phyloP scores from a whole-genome alignment of 495 filamentous ascomycete genomes.

The Xylaria curta region DNA sequence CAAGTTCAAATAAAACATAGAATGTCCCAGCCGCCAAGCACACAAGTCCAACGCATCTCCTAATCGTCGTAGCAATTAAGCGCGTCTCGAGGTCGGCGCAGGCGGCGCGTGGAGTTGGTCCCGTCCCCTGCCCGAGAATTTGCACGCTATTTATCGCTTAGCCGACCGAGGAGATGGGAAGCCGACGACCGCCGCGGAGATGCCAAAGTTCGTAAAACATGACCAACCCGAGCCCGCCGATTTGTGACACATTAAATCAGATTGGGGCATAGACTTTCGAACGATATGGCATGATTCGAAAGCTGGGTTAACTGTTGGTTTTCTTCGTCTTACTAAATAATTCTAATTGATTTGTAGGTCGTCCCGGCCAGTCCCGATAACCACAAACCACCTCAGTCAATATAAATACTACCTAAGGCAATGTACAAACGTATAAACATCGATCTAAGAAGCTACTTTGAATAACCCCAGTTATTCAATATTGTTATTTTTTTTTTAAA shows the following conservation, averaged over 20 bases:
- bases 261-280: neutral
- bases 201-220: constrained; percentile 3
- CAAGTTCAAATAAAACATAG: neutral
- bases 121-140: constrained; percentile 5
- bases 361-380: constrained; percentile 16
- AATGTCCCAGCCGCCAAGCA: neutral
- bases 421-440: neutral
- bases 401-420: neutral
- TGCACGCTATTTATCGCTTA: constrained; percentile 1
- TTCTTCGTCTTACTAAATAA: neutral
- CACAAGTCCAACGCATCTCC: neutral
- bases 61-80: neutral
- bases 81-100: neutral
- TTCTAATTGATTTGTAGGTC: neutral
- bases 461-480: neutral
- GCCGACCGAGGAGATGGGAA: constrained; percentile 8
- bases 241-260: constrained; percentile 10
- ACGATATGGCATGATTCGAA: constrained; percentile 10
- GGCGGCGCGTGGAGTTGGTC: constrained; percentile 6
- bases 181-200: constrained; percentile 19
- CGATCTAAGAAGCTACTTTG: neutral
- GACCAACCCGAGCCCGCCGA: constrained; percentile 3
- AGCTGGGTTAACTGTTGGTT: neutral
- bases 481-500: neutral
- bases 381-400: neutral